Evolutionary conservation across 352 stramenopile genomes (phyloP).

Genomic region (Phytopythium cucurbitacearum): DNA sequence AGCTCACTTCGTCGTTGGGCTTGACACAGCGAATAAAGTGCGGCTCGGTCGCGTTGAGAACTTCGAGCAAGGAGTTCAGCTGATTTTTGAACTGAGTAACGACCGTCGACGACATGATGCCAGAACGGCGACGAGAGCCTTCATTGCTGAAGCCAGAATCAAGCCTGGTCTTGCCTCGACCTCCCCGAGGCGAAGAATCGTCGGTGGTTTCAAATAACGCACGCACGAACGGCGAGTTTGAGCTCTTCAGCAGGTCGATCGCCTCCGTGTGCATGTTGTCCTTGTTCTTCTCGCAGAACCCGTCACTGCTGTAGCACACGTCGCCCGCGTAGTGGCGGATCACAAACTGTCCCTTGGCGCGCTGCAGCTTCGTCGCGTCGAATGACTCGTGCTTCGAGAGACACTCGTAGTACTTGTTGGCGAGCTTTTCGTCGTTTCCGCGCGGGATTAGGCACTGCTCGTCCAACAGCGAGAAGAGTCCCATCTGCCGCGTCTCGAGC

Average conservation of each 20-base stretch:
- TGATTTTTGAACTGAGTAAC: conserved; percentile 94
- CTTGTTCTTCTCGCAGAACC: conserved; percentile 90
- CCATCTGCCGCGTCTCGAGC: conserved; percentile 69
- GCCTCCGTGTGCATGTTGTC: conserved; percentile 85
- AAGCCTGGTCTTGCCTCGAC: conserved; percentile 2
- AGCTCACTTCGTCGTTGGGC: conserved; percentile 71
- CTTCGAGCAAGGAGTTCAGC: conserved; percentile 88
- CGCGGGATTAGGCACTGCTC: conserved; percentile 83
- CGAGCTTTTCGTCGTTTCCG: conserved; percentile 79
- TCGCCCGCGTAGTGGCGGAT: conserved; percentile 85
- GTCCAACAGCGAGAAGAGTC: conserved; percentile 80
- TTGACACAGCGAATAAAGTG: conserved; percentile 92
- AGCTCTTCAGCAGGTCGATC: conserved; percentile 66
- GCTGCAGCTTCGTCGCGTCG: conserved; percentile 61
- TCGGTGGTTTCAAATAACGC: conserved; percentile 57
- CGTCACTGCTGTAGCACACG: conserved; percentile 76
- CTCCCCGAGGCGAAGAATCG: conserved; percentile 11
- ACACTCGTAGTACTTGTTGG: conserved; percentile 80
- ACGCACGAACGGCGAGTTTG: conserved; percentile 58
- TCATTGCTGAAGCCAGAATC: conserved; percentile 2
- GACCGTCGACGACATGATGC: conserved; percentile 81
- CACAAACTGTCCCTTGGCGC: conserved; percentile 79
- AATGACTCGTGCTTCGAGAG: conserved; percentile 67
- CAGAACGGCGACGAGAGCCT: conserved; percentile 43
- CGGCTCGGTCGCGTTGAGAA: conserved; percentile 93